These are phyloP conservation scores for Leishmania braziliensis DNA, from an alignment of 208 protist genomes.

Conservation along the genomic window DNA sequence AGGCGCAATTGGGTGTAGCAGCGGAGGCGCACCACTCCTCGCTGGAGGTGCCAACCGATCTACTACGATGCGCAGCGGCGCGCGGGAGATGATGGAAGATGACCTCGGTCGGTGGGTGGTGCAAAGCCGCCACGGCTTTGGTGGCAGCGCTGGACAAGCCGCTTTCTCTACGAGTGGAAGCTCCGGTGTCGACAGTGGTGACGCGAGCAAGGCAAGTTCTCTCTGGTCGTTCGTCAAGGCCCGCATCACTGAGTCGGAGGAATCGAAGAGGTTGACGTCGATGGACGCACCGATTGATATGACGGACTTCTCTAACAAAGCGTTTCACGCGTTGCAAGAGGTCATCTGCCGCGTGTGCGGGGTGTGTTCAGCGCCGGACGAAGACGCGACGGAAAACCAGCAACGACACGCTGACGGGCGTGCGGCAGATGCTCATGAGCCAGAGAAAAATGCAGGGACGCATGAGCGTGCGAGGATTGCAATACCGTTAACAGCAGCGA, in stretches of 20 bases:
- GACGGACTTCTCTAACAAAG: conserved; percentile 69
- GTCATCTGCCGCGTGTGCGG: conserved; percentile 51
- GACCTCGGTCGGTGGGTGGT: conserved; percentile 28
- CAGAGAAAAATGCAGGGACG: background rate
- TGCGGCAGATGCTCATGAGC: background rate
- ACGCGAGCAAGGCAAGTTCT: conserved; percentile 9
- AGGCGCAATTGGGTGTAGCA: background rate
- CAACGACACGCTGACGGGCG: conserved; percentile 1
- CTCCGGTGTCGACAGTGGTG: background rate
- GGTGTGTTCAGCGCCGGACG: conserved; percentile 2
- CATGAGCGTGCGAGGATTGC: background rate
- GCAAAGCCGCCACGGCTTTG: conserved; percentile 22
- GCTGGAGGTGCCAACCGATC: background rate
- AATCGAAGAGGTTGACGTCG: conserved; percentile 43
- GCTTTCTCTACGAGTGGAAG: background rate
- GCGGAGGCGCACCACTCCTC: background rate
- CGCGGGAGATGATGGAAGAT: conserved; percentile 25
- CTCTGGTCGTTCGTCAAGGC: conserved; percentile 27
- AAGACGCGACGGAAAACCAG: background rate
- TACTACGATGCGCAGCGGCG: background rate
- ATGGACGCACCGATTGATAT: conserved; percentile 69
- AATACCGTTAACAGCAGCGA: background rate
- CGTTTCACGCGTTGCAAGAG: conserved; percentile 50
- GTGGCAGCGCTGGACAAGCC: background rate
- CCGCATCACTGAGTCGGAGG: conserved; percentile 18